Evolutionary conservation across 495 filamentous ascomycete species (phyloP).

Genomic region (Aspergillus leporis): DNA sequence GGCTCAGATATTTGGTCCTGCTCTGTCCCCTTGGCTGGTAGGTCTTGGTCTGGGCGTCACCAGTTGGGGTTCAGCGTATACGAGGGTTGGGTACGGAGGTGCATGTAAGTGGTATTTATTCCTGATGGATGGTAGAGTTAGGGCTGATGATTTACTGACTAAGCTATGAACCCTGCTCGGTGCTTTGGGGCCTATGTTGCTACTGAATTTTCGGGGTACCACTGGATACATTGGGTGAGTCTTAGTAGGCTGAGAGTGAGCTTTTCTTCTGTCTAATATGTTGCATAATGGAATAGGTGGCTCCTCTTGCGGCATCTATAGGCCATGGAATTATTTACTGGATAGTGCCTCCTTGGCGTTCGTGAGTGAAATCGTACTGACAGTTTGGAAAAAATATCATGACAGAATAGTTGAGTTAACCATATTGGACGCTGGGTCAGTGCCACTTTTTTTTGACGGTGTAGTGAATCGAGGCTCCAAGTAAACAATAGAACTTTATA

Average conservation of each 20-base stretch:
- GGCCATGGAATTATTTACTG: constrained; percentile 29
- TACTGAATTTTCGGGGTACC: constrained; percentile 31
- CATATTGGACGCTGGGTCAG: too few species aligned
- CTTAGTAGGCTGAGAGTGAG: background rate
- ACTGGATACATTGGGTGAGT: constrained; percentile 38
- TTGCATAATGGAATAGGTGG: constrained; percentile 19
- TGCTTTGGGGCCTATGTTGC: constrained; percentile 33
- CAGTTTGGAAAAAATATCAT: too few species aligned
- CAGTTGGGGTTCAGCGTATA: constrained; percentile 44
- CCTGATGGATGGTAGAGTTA: background rate
- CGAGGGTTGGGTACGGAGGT: constrained; percentile 44
- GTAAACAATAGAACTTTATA: too few species aligned
- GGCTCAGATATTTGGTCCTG: constrained; percentile 47
- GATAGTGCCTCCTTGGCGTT: constrained; percentile 24
- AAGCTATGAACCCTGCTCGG: constrained; percentile 34
- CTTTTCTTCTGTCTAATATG: background rate
- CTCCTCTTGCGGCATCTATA: constrained; percentile 22
- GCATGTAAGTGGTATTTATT: constrained; percentile 23
- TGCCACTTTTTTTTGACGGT: too few species aligned
- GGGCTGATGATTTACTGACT: background rate
- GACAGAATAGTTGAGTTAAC: too few species aligned
- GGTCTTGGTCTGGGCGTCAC: constrained; percentile 48
- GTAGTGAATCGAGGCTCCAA: too few species aligned
- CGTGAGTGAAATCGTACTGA: too few species aligned
- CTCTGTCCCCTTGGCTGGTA: constrained; percentile 51